Percentiles rank a stretch among this genome's conserved stretches.
Evolutionary conservation across 2,329 filamentous ascomycete species (phyloP).

Genomic region (Thielaviopsis ethacetica): DNA sequence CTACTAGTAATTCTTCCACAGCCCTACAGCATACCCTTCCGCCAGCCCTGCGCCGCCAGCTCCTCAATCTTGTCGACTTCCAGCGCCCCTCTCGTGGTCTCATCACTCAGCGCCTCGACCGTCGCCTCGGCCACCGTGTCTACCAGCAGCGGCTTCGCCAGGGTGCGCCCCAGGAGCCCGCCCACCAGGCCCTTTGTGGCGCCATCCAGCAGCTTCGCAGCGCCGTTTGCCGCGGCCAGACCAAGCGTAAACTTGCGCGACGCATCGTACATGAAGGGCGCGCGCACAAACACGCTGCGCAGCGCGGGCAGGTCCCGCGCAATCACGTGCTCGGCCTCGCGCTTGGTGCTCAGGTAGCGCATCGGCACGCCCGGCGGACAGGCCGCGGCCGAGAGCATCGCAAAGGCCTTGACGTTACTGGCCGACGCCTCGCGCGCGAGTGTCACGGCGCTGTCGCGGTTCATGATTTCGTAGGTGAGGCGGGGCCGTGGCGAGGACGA

Average conservation of each 20-base stretch:
- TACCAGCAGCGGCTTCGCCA: conserved; percentile 66
- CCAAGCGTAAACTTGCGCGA: conserved; percentile 70
- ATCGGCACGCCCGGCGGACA: conserved; percentile 71
- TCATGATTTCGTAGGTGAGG: conserved; percentile 90
- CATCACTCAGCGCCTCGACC: conserved; percentile 70
- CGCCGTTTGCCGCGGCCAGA: conserved; percentile 60
- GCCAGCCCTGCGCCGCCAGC: conserved; percentile 69
- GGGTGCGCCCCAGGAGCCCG: conserved; percentile 62
- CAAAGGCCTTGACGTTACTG: conserved; percentile 52
- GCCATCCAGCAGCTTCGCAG: conserved; percentile 61
- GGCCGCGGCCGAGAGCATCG: conserved; percentile 76
- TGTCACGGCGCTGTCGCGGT: conserved; percentile 72
- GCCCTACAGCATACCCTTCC: conserved; percentile 67
- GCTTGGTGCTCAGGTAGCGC: conserved; percentile 80
- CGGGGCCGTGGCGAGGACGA: conserved; percentile 22
- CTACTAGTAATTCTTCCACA: too few relatives aligned
- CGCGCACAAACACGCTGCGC: conserved; percentile 66
- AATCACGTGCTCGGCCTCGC: conserved; percentile 72
- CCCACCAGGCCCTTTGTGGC: conserved; percentile 61
- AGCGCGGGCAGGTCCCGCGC: conserved; percentile 54
- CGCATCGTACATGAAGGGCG: conserved; percentile 79
- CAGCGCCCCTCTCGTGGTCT: conserved; percentile 54
- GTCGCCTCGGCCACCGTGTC: conserved; percentile 80
- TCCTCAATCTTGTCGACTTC: conserved; percentile 68
- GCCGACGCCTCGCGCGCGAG: conserved; percentile 60